A percentile compares a stretch with the other conserved stretches of the same genome.
Evolutionary conservation across 192 early-diverging fungal species (phyloP).

Genomic region (Obelidium mucronatum): DNA sequence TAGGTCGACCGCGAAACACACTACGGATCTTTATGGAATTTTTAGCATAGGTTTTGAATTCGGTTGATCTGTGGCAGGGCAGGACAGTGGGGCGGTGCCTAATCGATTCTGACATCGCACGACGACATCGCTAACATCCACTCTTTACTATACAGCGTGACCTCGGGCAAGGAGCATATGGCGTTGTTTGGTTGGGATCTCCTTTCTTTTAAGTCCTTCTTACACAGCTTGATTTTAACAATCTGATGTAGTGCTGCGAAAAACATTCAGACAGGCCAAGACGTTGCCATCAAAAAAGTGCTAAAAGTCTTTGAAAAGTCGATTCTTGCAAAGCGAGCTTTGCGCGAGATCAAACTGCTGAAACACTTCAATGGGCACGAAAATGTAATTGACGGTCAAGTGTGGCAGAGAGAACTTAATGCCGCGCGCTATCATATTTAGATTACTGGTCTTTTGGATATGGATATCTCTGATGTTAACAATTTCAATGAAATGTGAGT

Average conservation of each 20-base stretch:
- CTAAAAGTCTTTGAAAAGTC: slow-evolving; percentile 67
- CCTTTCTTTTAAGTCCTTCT: neutral
- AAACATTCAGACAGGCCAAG: slow-evolving; percentile 47
- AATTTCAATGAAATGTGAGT: slow-evolving; percentile 88
- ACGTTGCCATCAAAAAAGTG: slow-evolving; percentile 78
- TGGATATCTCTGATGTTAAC: slow-evolving; percentile 80
- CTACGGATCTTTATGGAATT: no score
- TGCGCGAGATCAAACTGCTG: slow-evolving; percentile 77
- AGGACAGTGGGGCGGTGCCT: no score
- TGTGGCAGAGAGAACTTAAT: neutral
- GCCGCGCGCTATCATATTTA: slow-evolving; percentile 44
- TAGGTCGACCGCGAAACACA: no score
- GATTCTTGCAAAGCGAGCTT: slow-evolving; percentile 75
- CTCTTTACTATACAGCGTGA: slow-evolving; percentile 39
- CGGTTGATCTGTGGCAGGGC: no score
- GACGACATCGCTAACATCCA: no score
- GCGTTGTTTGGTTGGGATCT: slow-evolving; percentile 79
- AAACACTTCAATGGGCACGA: slow-evolving; percentile 77
- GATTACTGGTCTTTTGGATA: slow-evolving; percentile 93
- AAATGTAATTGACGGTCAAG: slow-evolving; percentile 58
- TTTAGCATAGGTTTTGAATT: no score
- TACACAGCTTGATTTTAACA: neutral
- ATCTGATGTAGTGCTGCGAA: slow-evolving; percentile 44
- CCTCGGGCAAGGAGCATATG: slow-evolving; percentile 93
- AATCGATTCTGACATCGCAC: no score